These are phyloP conservation scores for Cymbopogon citratus DNA, from an alignment of 176 grass and related monocot species.

Conservation along the genomic window DNA sequence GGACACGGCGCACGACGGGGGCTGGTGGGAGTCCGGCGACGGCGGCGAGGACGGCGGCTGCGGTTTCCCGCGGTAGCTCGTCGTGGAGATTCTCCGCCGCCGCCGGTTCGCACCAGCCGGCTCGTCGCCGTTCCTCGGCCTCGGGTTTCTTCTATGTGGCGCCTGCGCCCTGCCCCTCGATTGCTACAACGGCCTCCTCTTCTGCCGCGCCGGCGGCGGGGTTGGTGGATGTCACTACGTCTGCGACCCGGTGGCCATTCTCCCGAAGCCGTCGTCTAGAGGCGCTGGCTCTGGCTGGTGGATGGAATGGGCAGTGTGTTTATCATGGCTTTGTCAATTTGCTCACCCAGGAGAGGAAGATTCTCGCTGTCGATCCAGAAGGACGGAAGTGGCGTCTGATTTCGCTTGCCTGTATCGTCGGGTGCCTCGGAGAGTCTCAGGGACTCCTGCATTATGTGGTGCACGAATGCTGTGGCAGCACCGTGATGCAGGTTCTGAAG, in stretches of 20 bases:
- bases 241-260: not conserved
- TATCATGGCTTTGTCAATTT: slow-evolving; percentile 15
- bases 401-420: not conserved
- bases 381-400: not conserved
- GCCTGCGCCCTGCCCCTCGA: too few relatives aligned
- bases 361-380: not conserved
- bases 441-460: slow-evolving; percentile 15
- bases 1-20: too few relatives aligned
- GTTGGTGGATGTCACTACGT: too few relatives aligned
- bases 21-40: not conserved
- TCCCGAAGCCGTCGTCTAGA: not conserved
- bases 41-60: not conserved
- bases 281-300: not conserved
- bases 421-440: slow-evolving; percentile 15
- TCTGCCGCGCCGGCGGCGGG: too few relatives aligned
- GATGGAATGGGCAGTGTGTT: slow-evolving; percentile 10
- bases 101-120: too few relatives aligned
- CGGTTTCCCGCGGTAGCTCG: too few relatives aligned
- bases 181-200: too few relatives aligned
- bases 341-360: slow-evolving; percentile 15
- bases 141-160: too few relatives aligned
- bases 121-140: too few relatives aligned
- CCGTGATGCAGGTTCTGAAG: slow-evolving; percentile 14
- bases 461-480: not conserved
- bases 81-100: too few relatives aligned